These are phyloP conservation scores for Ramaria sp. DNA, from an alignment of 768 basidiomycete genomes.

Conservation along the genomic window DNA sequence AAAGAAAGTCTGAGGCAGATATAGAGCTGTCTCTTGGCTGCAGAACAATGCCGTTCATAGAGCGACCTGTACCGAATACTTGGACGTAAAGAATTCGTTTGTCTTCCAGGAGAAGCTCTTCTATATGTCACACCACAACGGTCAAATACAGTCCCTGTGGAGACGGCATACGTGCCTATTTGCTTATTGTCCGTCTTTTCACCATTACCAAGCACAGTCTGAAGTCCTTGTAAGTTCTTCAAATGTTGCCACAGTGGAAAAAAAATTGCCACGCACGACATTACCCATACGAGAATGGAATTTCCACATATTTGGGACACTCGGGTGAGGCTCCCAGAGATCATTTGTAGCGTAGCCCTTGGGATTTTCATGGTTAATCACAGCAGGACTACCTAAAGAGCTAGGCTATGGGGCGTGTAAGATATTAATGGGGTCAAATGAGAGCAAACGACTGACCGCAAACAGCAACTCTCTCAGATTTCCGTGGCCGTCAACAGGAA, in stretches of 20 bases:
- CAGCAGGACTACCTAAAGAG: neutral
- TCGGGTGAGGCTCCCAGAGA: neutral
- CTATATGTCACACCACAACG: neutral
- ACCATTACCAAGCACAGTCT: constrained; percentile 18
- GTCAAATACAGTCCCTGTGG: neutral
- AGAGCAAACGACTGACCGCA: neutral
- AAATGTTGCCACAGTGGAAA: no score
- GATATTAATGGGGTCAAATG: no score
- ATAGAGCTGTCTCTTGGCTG: neutral
- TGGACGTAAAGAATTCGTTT: constrained; percentile 13
- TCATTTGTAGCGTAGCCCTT: neutral
- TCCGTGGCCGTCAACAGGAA: constrained; percentile 9
- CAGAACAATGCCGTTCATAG: constrained; percentile 18
- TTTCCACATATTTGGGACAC: neutral
- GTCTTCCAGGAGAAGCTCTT: no score
- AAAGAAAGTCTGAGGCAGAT: neutral
- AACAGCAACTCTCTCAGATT: neutral
- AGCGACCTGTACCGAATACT: constrained; percentile 17
- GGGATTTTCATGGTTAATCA: neutral
- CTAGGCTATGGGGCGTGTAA: neutral
- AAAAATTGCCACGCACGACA: no score
- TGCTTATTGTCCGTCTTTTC: constrained; percentile 22
- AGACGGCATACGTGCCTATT: constrained; percentile 12
- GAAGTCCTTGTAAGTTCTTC: neutral
- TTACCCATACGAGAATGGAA: no score